These are phyloP conservation scores for Camelina neglecta DNA, from an alignment of 345 rosid species.

Conservation along the genomic window DNA sequence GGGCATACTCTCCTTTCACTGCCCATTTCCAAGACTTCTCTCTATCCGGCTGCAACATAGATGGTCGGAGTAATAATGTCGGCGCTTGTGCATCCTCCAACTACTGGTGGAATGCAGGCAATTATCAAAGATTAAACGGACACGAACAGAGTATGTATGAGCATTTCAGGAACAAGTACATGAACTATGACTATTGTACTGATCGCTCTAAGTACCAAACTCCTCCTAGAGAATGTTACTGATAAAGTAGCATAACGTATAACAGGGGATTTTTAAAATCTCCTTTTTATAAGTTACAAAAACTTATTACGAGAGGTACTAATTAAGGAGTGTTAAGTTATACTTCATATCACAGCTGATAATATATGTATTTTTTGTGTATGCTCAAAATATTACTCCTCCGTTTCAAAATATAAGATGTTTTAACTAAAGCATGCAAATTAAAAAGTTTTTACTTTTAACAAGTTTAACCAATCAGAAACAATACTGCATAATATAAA, in stretches of 20 bases:
- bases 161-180: conserved; percentile 35
- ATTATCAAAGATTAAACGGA: conserved; percentile 35
- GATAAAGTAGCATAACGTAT: background rate
- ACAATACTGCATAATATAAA: too few relatives aligned
- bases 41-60: conserved; percentile 52
- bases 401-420: too few relatives aligned
- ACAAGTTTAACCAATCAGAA: too few relatives aligned
- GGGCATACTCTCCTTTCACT: conserved; percentile 63
- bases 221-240: conserved; percentile 42
- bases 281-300: background rate
- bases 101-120: conserved; percentile 67
- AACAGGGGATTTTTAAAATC: background rate
- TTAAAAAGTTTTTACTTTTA: too few relatives aligned
- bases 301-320: background rate
- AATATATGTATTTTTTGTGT: background rate
- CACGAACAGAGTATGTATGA: conserved; percentile 29
- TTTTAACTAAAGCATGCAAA: too few relatives aligned
- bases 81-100: conserved; percentile 36
- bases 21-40: conserved; percentile 60
- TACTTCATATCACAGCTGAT: background rate
- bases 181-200: conserved; percentile 46
- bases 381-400: background rate
- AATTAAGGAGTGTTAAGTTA: background rate
- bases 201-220: conserved; percentile 24
- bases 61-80: conserved; percentile 28